These are phyloP conservation scores for Oligophagozyma castellii DNA, from an alignment of 1,139 yeast genomes.

Conservation along the genomic window DNA sequence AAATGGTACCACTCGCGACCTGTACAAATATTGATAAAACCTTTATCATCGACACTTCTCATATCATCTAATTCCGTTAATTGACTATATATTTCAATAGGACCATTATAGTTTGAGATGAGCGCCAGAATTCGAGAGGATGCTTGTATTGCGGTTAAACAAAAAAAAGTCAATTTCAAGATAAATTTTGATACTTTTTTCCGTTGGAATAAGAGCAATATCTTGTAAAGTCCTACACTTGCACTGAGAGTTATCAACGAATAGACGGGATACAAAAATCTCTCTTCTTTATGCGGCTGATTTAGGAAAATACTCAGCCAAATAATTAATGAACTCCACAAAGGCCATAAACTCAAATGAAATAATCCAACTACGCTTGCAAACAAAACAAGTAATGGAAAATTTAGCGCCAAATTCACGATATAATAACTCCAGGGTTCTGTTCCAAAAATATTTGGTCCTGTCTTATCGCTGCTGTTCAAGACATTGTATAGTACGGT, in stretches of 20 bases:
- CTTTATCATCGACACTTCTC: slow-evolving; percentile 9
- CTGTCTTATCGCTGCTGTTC: slow-evolving; percentile 50
- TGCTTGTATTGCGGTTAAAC: slow-evolving; percentile 19
- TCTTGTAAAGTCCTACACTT: slow-evolving; percentile 34
- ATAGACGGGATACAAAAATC: slow-evolving; percentile 79
- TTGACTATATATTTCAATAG: slow-evolving; percentile 33
- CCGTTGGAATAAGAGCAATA: slow-evolving; percentile 11
- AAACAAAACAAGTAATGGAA: slow-evolving; percentile 33
- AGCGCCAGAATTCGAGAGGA: slow-evolving; percentile 32
- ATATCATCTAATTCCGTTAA: slow-evolving; percentile 6
- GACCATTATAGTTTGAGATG: slow-evolving; percentile 47
- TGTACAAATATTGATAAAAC: slow-evolving; percentile 48
- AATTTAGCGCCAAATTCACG: slow-evolving; percentile 57
- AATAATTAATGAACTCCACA: slow-evolving; percentile 34
- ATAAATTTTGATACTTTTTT: slow-evolving; percentile 5
- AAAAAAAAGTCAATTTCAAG: slow-evolving; percentile 6
- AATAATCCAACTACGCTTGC: slow-evolving; percentile 21
- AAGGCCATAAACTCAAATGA: slow-evolving; percentile 19
- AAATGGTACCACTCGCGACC: slow-evolving; percentile 94
- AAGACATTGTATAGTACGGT: slow-evolving; percentile 76
- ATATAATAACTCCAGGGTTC: slow-evolving; percentile 74
- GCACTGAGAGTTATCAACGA: slow-evolving; percentile 54
- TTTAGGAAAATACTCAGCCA: slow-evolving; percentile 57
- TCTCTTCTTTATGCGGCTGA: slow-evolving; percentile 90
- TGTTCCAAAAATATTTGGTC: slow-evolving; percentile 84